Percentiles rank a stretch among this genome's conserved stretches.
phyloP scores from a whole-genome alignment of 139 green algal genomes.

The Ostreobium quekettii region DNA sequence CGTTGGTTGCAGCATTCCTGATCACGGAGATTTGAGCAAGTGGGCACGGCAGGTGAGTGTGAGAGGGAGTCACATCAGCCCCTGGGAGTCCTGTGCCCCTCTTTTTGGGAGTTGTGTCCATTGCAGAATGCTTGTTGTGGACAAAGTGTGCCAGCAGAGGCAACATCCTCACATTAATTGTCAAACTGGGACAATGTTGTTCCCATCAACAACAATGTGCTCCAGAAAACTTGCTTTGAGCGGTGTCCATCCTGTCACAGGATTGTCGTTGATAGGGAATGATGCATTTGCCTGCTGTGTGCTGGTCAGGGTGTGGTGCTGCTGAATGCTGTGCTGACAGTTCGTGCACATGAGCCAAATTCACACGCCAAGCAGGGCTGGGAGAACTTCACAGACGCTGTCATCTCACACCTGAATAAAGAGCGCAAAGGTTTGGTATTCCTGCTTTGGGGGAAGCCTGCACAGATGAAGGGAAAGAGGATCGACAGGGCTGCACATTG shows the following conservation, averaged over 20 bases:
- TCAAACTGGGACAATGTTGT: too few relatives aligned
- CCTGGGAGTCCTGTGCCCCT: neutral
- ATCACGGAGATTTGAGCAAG: constrained; percentile 64
- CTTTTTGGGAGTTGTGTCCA: too few relatives aligned
- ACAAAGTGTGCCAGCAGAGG: too few relatives aligned
- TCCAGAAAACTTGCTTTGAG: too few relatives aligned
- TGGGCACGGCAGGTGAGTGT: constrained; percentile 16
- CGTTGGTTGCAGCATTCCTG: constrained; percentile 39
- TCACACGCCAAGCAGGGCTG: constrained; percentile 85
- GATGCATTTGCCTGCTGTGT: constrained; percentile 23
- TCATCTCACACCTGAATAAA: constrained; percentile 57
- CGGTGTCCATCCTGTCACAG: too few relatives aligned
- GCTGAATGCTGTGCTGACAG: constrained; percentile 90
- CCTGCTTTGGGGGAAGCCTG: constrained; percentile 81
- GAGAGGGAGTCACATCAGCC: neutral
- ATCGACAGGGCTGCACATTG: constrained; percentile 13
- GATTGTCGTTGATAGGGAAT: neutral
- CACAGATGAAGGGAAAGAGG: constrained; percentile 2
- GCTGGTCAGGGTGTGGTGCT: constrained; percentile 75
- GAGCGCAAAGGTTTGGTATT: constrained; percentile 71
- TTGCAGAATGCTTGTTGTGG: too few relatives aligned
- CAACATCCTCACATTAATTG: too few relatives aligned
- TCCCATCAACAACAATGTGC: too few relatives aligned
- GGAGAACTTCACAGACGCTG: constrained; percentile 84
- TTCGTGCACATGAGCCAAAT: constrained; percentile 64